Evolutionary conservation across 2,329 filamentous ascomycete genomes (phyloP), one percentile per base, ranked within the genome.

Genomic region (Elsinoe australis): DNA sequence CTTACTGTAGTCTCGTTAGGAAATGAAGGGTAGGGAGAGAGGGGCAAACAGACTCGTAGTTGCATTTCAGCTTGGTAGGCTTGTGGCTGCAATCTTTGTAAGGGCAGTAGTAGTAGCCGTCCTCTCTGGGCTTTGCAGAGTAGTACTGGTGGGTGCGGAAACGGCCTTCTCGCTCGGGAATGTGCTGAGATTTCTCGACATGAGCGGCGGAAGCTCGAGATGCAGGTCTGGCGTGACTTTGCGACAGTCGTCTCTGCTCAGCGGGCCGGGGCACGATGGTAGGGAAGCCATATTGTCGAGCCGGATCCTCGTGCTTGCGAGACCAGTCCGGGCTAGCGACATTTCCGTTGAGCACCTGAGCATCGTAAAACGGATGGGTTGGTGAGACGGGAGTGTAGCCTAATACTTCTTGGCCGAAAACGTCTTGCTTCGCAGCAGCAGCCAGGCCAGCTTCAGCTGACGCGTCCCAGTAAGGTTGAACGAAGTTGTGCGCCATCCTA

Each of bases 21-120:
- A 9, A 10, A 10, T 12, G 17, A 17, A 12, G 10, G 9, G 8
- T 36, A 54, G 33, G 49, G 42, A 15, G 29, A 17, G 21, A 21
- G 19, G 29, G 47, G 34, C 39, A 36, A 18, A 71, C 87, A 78
- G 83, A 94, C 89, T 95, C 89, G 64, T 95, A 96, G 71, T 95
- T 94, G 81, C 90, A 95, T 79, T 95, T 95, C 59, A 96, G 85
- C 72, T 94, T 92, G 62, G 94, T 92, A 32, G 89, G 80, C 70
- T 86, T 85, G 79, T 95, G 90, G 67, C 79, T 85, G 78, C 90
- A 96, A 61, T 81, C 74, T 5, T 59, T 53, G 74, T 84, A 92
- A 4, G 90, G 90, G 74, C 90, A 96, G 71, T 94, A 87, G 71
- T 92, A 96, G 51, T 94, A 78, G 61, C 87, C 88, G 67, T 95